Evolutionary conservation across 352 stramenopile species (phyloP).

Genomic region (Globisporangium heterothallicum): DNA sequence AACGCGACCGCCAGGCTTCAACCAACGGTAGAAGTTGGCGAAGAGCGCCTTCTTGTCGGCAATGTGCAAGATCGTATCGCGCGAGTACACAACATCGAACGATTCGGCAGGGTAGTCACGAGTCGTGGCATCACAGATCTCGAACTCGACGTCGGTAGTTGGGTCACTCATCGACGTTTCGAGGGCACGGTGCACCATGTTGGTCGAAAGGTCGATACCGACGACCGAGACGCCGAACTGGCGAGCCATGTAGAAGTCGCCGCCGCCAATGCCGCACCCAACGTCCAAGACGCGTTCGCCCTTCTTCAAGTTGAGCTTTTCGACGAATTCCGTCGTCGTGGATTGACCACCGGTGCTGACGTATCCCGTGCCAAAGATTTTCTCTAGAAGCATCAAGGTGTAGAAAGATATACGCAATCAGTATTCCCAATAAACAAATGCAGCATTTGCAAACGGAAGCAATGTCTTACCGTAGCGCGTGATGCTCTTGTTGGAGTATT

Average conservation of each 20-base stretch:
- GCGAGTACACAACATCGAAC: conserved; percentile 56
- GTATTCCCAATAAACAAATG: background rate
- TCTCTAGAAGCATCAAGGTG: no score
- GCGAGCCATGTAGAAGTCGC: conserved; percentile 88
- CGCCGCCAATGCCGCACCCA: conserved; percentile 88
- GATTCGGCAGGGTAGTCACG: conserved; percentile 52
- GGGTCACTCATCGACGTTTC: conserved; percentile 51
- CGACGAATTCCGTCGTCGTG: conserved; percentile 67
- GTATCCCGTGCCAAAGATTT: conserved; percentile 72
- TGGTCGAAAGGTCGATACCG: conserved; percentile 68
- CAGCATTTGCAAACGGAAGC: no score
- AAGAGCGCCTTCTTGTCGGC: conserved; percentile 35
- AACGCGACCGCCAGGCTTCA: conserved; percentile 34
- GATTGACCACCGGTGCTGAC: conserved; percentile 59
- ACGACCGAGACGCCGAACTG: conserved; percentile 79
- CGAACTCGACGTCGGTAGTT: conserved; percentile 52
- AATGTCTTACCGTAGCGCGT: conserved; percentile 34
- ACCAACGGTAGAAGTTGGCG: conserved; percentile 35
- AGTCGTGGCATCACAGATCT: conserved; percentile 64
- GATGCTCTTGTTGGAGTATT: conserved; percentile 69
- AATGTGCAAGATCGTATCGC: conserved; percentile 45
- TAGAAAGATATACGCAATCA: no score
- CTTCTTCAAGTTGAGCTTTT: conserved; percentile 53
- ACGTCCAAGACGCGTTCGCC: conserved; percentile 84
- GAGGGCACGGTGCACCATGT: conserved; percentile 71